Evolutionary conservation across 192 early-diverging fungal species (phyloP), one percentile per base, ranked within the genome.

Genomic region (Backusella westeae): DNA sequence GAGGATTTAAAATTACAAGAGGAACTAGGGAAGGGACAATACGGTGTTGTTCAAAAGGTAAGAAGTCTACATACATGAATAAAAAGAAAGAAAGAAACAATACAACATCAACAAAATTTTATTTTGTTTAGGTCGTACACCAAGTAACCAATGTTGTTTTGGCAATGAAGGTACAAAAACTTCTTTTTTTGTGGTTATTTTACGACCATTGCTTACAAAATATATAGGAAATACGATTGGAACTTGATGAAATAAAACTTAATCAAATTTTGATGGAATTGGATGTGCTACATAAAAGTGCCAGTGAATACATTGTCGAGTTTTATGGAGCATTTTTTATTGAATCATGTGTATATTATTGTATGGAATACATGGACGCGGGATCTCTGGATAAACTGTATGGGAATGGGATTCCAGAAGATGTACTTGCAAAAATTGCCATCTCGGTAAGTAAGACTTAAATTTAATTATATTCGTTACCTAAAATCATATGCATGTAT

Each of bases 331-430:
- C 96, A 0, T 98, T 97, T 83, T 95, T 96, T 71, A 90, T 95
- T 72, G 96, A 98, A 77, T 91, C 91, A n/a, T 95, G 94, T 83
- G 96, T 98, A 2, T 98, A 97, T 80, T 96, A 96, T 77, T 96
- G 93, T 76, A 98, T 98, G 95, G 97, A 98, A 83, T 98, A 89
- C 78, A 98, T 98, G 97, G 97, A 98, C 75, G 93, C 90, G 52
- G 96, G 96, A 53, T 96, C 95, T 21, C 75, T 97, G 42, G 95
- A 97, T 74, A 89, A 89, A 29, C 78, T 97, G 38, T 96, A 96
- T 71, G 85, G 89, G 6, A 87, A 87, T 35, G 95, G 94, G 21
- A 87, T 95, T 2, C 93, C 93, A 6, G 96, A 97, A 83, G 86
- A 87, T 71, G 87, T 96, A 23, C 80, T 98, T 69, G 89, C 89